Evolutionary conservation across 1,139 yeast species (phyloP), one percentile per base, ranked within the genome.

Genomic region (Geotrichum aggregatum): DNA sequence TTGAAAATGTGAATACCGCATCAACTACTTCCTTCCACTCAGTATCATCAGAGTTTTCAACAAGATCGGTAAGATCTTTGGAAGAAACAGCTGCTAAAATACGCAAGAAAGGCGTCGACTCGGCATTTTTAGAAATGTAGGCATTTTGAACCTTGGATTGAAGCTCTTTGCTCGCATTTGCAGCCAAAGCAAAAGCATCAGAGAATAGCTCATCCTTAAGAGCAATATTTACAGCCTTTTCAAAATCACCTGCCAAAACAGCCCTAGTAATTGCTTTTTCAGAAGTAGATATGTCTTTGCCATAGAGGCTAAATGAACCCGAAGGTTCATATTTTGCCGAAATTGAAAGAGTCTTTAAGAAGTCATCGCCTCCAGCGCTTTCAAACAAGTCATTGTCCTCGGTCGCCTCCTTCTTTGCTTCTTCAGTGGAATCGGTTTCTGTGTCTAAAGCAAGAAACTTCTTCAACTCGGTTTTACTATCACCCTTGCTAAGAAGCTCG

Each of bases 11-110:
- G 51, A 82, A 70, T 53, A 91, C 77, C 26, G 89, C 77, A 38
- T 78, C 74, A n/a, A 92, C 87, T 60, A 87, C 81, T 51, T 83
- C 84, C 63, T 80, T 84, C 98, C 98, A 94, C 60, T 87, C 82
- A 5, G 76, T 63, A 44, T 89, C 82, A 63, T 86, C 84, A 24
- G 88, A 87, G 64, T 91, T 83, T 34, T 78, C 76, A 35, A 88
- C 94, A 58, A 92, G 70, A 66, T 92, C 98, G 33, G 78, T 71
- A 21, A 87, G 76, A 59, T 83, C 76, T 49, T 75, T 76, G 30
- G 78, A 74, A 1, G 88, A 75, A 16, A 82, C 78, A 54, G 84
- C 80, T 67, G 82, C 83, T 54, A 92, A 72, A 18, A 89, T 74
- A 64, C 98, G 84, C 4, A 96, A 78, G 56, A 87, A 75, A 16